Conservation (phyloP, 1,284 basidiomycete genomes). For the Irpex sp. region DNA sequence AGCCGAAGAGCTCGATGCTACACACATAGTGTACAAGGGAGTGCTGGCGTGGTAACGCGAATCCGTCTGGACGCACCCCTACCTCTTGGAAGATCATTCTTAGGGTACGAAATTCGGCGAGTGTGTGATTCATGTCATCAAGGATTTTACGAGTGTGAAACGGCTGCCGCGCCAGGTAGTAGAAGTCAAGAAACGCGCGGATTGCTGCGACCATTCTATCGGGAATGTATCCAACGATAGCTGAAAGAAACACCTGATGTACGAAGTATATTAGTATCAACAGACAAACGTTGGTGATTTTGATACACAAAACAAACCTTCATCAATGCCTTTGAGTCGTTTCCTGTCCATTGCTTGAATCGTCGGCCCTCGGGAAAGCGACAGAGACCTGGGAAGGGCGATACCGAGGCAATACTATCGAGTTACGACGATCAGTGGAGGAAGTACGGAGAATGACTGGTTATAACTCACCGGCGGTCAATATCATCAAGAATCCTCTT, state of each 20-base stretch:
- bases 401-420: conserved; percentile 11
- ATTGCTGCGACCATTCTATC: conserved; percentile 16
- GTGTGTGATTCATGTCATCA: not conserved
- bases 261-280: no score
- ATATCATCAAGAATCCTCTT: conserved; percentile 11
- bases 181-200: conserved; percentile 17
- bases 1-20: conserved; percentile 16
- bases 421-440: no score
- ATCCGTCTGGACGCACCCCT: not conserved
- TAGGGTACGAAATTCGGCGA: no score
- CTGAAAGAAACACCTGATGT: conserved; percentile 14
- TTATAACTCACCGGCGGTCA: no score
- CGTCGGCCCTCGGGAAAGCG: conserved; percentile 18
- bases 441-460: no score
- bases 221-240: conserved; percentile 20
- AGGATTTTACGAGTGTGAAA: conserved; percentile 3
- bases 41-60: conserved; percentile 26
- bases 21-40: conserved; percentile 17
- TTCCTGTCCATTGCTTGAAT: conserved; percentile 21
- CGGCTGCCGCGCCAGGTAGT: conserved; percentile 10
- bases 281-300: no score
- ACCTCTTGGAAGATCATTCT: not conserved
- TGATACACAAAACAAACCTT: conserved; percentile 8
- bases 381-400: conserved; percentile 9
- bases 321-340: conserved; percentile 22